These are phyloP conservation scores for Kalanchoe fedtschenkoi DNA, from an alignment of 164 flowering plant species.

Conservation along the genomic window DNA sequence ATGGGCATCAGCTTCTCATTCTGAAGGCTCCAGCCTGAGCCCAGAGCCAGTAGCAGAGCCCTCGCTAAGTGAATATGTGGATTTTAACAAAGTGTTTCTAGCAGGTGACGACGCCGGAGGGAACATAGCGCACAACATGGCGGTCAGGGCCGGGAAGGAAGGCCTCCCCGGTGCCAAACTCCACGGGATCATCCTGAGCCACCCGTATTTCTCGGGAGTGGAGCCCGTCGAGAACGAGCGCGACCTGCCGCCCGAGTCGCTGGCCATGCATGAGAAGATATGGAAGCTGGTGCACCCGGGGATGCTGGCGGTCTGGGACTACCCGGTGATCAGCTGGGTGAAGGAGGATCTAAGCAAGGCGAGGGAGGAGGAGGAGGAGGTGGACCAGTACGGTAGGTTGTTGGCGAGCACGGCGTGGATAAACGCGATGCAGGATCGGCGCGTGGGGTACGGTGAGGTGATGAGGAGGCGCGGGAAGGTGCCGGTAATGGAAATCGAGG, in stretches of 20 bases:
- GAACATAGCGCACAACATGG: conserved; percentile 25
- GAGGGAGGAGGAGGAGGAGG: conserved; percentile 13
- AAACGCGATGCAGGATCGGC: conserved; percentile 20
- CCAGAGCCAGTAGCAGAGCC: conserved; percentile 26
- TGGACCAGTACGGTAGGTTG: conserved; percentile 18
- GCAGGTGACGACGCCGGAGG: conserved; percentile 34
- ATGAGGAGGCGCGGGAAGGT: conserved; percentile 24
- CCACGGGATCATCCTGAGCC: conserved; percentile 13
- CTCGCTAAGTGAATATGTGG: conserved; percentile 16
- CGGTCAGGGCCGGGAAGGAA: conserved; percentile 12
- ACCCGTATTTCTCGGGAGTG: conserved; percentile 18
- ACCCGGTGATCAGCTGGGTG: conserved; percentile 9
- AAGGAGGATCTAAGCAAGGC: conserved; percentile 9
- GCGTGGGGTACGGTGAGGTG: conserved; percentile 14
- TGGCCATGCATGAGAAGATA: not conserved
- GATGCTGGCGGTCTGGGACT: not conserved
- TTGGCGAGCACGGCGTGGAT: conserved; percentile 21
- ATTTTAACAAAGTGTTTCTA: conserved; percentile 18
- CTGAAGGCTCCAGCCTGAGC: too few relatives aligned
- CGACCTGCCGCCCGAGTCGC: too few relatives aligned
- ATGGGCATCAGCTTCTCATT: too few relatives aligned
- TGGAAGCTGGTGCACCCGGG: conserved; percentile 8
- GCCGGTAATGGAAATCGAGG: conserved; percentile 22
- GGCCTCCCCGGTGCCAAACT: conserved; percentile 10
- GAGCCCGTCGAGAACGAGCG: not conserved